phyloP scores from a whole-genome alignment of 192 early-diverging fungal genomes.

The Linnemannia exigua region DNA sequence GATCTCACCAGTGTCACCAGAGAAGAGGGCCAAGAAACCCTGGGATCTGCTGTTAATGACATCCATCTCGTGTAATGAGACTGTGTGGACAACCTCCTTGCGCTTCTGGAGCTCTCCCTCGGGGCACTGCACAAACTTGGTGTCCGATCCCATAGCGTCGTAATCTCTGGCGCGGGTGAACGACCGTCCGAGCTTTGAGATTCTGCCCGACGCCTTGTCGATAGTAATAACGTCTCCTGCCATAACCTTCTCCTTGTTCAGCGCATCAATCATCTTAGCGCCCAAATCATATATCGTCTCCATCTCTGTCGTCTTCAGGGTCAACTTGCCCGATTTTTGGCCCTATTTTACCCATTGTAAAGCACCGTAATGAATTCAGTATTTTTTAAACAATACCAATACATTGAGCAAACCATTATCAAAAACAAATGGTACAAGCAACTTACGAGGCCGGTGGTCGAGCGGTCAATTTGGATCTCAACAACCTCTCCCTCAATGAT shows the following conservation, averaged over 20 bases:
- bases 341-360: conserved; percentile 63
- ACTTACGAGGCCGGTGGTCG: conserved; percentile 86
- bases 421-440: neutral
- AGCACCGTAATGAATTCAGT: no score
- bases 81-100: conserved; percentile 97
- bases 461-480: conserved; percentile 97
- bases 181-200: conserved; percentile 95
- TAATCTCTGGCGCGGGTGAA: conserved; percentile 97
- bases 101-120: conserved; percentile 98
- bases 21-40: conserved; percentile 97
- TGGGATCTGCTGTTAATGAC: conserved; percentile 98
- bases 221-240: conserved; percentile 98
- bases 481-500: conserved; percentile 99
- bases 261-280: conserved; percentile 97
- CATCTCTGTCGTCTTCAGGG: conserved; percentile 99
- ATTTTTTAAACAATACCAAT: no score
- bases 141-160: conserved; percentile 97
- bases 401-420: neutral
- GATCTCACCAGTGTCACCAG: conserved; percentile 98
- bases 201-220: conserved; percentile 97
- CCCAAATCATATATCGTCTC: conserved; percentile 99
- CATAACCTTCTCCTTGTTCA: conserved; percentile 98
- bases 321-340: conserved; percentile 97
- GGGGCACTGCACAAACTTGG: conserved; percentile 98
- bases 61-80: conserved; percentile 99